Evolutionary conservation across 306 rosid genomes (phyloP), one percentile per base, ranked within the genome.

Genomic region (barrel medic (Medicago truncatula)): DNA sequence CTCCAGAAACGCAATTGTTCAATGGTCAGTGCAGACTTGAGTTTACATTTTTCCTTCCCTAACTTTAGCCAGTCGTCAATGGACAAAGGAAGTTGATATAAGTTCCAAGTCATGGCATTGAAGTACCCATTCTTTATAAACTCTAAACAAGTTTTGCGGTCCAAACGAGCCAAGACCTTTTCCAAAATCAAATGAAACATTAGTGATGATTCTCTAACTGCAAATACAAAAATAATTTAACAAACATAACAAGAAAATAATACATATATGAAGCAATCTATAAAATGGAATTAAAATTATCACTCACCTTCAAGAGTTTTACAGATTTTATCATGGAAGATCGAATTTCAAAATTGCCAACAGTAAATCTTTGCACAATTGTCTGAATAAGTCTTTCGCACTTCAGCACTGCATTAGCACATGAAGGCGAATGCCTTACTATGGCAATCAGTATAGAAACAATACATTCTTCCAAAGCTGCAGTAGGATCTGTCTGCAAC

Each of bases 401-500:
- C 69, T 78, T 85, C 89, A 89, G 83, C 28, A 95, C 78, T 72
- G 97, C 93, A 76, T 77, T 81, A 56, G 90, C 97, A 83, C 97
- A 87, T 66, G 85, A 80, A 80, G 97, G 97, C 73, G 99, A 95
- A 85, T 95, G 97, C 90, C 99, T 89, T 54, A 88, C 93, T 76
- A 95, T 83, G 11, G 96, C 96, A 89, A 86, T 68, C 79, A 95
- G 85, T 83, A 95, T 82, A 70, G 92, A 95, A 77, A 90, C 74
- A 66, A 89, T 72, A 82, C 85, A 85, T 73, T 90, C 97, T 85
- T 92, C 99, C 84, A 90, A 80, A 70, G 89, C 83, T 56, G 84
- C 75, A 23, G 90, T 70, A 59, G 89, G 97, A 71, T 89, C 85
- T 21, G 90, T 80, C 97, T 95, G 92, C 85, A 92, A 21, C 81